A percentile compares a stretch with the other conserved stretches of the same genome.
Evolutionary conservation across 2,329 filamentous ascomycete genomes (phyloP).

Genomic region (Aspergillus pseudoterreus): DNA sequence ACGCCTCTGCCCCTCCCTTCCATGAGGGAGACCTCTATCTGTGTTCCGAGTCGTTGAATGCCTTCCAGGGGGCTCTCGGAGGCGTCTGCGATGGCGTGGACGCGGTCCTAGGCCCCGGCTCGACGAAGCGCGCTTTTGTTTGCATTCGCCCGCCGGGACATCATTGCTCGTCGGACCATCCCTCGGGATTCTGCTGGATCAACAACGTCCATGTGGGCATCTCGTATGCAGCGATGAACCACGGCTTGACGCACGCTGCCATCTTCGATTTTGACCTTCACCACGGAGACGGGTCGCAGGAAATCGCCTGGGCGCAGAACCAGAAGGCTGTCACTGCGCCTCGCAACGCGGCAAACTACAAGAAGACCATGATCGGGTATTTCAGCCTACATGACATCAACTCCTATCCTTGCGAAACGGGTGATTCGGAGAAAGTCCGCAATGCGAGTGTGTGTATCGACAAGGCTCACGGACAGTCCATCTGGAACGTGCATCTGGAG

Average conservation of each 20-base stretch:
- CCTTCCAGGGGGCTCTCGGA: slow-evolving; percentile 86
- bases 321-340: slow-evolving; percentile 59
- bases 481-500: slow-evolving; percentile 95
- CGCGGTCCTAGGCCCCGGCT: slow-evolving; percentile 64
- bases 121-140: slow-evolving; percentile 78
- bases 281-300: slow-evolving; percentile 92
- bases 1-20: slow-evolving; percentile 54
- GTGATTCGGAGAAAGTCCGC: slow-evolving; percentile 89
- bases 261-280: slow-evolving; percentile 92
- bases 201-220: slow-evolving; percentile 98
- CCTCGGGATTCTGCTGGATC: slow-evolving; percentile 96
- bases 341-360: slow-evolving; percentile 71
- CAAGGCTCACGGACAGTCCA: slow-evolving; percentile 85
- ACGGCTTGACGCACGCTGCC: slow-evolving; percentile 87
- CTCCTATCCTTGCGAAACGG: slow-evolving; percentile 91
- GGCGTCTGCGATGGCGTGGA: slow-evolving; percentile 94
- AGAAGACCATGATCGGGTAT: slow-evolving; percentile 87
- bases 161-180: slow-evolving; percentile 84
- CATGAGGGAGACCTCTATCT: slow-evolving; percentile 91
- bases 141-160: slow-evolving; percentile 91
- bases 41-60: slow-evolving; percentile 77
- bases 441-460: slow-evolving; percentile 94
- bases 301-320: slow-evolving; percentile 90
- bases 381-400: slow-evolving; percentile 98
- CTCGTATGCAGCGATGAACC: slow-evolving; percentile 76